Evolutionary conservation across 306 rosid species (phyloP), one percentile per base, ranked within the genome.

Genomic region (Casuarina equisetifolia): DNA sequence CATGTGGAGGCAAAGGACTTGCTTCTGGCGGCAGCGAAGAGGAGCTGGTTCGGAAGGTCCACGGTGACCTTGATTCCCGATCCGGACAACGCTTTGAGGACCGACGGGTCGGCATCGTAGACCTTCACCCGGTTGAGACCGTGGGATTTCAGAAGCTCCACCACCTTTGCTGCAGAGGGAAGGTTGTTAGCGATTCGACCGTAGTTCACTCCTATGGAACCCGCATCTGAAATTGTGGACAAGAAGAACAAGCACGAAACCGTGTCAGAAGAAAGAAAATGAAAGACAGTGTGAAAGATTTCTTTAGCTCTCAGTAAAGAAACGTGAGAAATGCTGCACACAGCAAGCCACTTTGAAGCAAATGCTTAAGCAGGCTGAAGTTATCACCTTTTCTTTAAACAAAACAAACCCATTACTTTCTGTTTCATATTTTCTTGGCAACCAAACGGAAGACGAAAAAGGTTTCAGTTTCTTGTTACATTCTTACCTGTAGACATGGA

Each of bases 51-150:
- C n/a, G 98, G 98, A 6, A 96, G 92, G 79, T 96, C 97, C 7
- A 96, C 98, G 8, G 99, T 96, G 35, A 91, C 94, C 35, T 90
- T 90, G 83, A 96, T 86, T 3, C 82, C 82, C 46, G 96, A 76
- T 2, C 98, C 97, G 45, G 96, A 79, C 2, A 96, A 57, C 7
- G 99, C 90, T 1, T 52, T 78, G 20, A 96, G 94, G 1, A 92
- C 99, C 0, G 99, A 82, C 3, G 98, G 93, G 88, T 96, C 99
- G 42, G 97, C 75, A 83, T 96, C 99, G 84, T 83, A 96, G 0
- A 96, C 96, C 75, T 96, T 96, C 7, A 93, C 94, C 5, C 91
- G 85, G 15, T 74, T 82, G 3, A 96, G 11, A 0, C 96, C 96
- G 10, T 90, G 90, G 0, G 98, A 82, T 74, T 83, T 88, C 15